Evolutionary conservation across 257 asterid species (phyloP), one percentile per base, ranked within the genome.

Genomic region (Ligustrum vulgare): DNA sequence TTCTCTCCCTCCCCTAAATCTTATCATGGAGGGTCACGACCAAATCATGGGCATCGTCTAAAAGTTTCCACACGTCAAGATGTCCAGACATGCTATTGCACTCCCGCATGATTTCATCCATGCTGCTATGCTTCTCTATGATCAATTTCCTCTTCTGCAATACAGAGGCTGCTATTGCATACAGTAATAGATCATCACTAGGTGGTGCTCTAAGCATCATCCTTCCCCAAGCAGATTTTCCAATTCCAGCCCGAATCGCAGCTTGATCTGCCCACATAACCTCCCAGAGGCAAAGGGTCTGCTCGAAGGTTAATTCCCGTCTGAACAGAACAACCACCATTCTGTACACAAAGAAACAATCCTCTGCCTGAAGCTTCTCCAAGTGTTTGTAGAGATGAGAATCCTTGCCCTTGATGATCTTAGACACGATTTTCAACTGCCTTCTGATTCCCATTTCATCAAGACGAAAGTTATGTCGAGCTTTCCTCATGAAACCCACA

Each of bases 201-300:
- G 97, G 98, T 15, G 97, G 98, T 1, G 96, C 96, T 77, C 86
- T 84, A 32, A 79, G 76, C 91, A 89, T 88, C 85, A 87, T 81
- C 56, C 87, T 87, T 23, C 92, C 84, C 95, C 96, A 85, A 0
- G 91, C 84, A 6, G 97, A 88, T 78, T 87, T 87, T 0, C 85
- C 87, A 1, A 93, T 85, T 25, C 96, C 94, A 2, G 96, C 96
- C 73, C 97, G 86, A 28, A 93, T 80, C 8, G 98, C 98, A 2
- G 96, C 97, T 77, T 93, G 98, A 83, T 93, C 98, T 1, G 98
- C 97, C 98, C 98, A 93, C 96, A 91, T 91, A 23, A 93, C 97
- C 82, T 93, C 98, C 98, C 98, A 93, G 0, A 93, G 90, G 81
- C 94, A 89, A 45, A 91, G 90, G 8, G 92, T 91, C 90, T 91